Percentiles rank a stretch among this genome's conserved stretches.
phyloP scores from a whole-genome alignment of 345 rosid genomes.

The Salix udensis region DNA sequence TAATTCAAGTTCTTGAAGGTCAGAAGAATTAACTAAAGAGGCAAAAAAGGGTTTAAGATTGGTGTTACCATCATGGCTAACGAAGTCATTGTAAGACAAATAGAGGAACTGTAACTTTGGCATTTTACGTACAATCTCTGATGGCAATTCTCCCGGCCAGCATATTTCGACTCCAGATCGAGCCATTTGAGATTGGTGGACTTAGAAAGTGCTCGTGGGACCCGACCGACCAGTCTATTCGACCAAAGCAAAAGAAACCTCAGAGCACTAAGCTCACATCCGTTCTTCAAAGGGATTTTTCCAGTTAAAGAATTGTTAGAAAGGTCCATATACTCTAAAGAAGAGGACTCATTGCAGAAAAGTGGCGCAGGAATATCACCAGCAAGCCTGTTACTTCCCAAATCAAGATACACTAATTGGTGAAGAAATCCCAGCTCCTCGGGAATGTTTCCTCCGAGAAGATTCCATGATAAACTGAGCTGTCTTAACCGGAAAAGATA shows the following conservation, averaged over 20 bases:
- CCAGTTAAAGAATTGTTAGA: conserved; percentile 77
- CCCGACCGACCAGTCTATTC: conserved; percentile 48
- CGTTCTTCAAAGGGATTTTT: conserved; percentile 46
- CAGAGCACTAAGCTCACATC: conserved; percentile 48
- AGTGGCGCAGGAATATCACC: conserved; percentile 55
- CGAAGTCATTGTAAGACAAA: conserved; percentile 69
- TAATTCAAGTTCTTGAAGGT: conserved; percentile 68
- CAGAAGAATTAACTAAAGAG: conserved; percentile 53
- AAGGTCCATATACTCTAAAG: conserved; percentile 62
- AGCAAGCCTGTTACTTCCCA: conserved; percentile 51
- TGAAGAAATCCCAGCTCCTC: conserved; percentile 45
- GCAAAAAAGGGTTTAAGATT: conserved; percentile 73
- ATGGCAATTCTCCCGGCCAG: conserved; percentile 74
- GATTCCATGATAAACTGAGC: conserved; percentile 62
- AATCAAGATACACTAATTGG: conserved; percentile 51
- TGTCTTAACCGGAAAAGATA: conserved; percentile 45
- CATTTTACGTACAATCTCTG: conserved; percentile 50
- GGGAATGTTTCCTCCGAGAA: conserved; percentile 66
- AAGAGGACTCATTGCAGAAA: conserved; percentile 55
- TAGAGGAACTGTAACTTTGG: conserved; percentile 66
- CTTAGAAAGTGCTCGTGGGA: conserved; percentile 62
- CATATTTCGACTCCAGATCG: conserved; percentile 66
- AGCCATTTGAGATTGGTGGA: conserved; percentile 74
- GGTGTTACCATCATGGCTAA: conserved; percentile 65
- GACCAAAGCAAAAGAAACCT: conserved; percentile 82